Conservation (phyloP, 371 early-diverging fungal species). For the Apophysomyces trapeziformis region DNA sequence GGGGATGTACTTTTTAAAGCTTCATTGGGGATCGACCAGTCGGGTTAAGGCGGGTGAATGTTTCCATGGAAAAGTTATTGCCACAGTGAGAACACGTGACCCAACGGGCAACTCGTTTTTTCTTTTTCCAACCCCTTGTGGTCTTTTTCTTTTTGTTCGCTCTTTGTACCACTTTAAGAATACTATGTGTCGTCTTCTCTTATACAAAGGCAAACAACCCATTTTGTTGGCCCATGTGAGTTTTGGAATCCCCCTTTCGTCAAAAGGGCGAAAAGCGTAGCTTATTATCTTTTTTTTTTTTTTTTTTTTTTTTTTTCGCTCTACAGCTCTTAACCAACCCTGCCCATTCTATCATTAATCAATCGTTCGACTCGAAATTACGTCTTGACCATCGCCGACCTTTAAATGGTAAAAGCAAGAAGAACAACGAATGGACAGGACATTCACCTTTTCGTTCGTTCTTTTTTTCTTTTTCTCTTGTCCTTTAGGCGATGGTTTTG, state of each 20-base stretch:
- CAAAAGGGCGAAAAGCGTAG: too few species aligned
- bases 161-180: conserved; percentile 1
- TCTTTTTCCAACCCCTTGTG: background rate
- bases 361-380: conserved; percentile 75
- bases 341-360: conserved; percentile 85
- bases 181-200: conserved; percentile 75
- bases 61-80: too few species aligned
- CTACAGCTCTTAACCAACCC: conserved; percentile 69
- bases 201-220: conserved; percentile 78
- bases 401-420: conserved; percentile 66
- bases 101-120: background rate
- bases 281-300: too few species aligned
- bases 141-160: background rate
- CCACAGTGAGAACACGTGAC: too few species aligned
- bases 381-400: conserved; percentile 68
- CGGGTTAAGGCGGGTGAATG: too few species aligned
- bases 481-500: conserved; percentile 80
- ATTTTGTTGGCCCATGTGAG: conserved; percentile 74
- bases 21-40: too few species aligned
- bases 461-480: too few species aligned
- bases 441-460: background rate
- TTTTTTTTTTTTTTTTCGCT: too few species aligned
- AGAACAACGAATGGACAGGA: background rate
- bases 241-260: background rate
- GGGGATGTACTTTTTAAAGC: too few species aligned